Base-by-base conservation (phyloP, 345 rosid genomes). In the Arabidopsis suecica region DNA sequence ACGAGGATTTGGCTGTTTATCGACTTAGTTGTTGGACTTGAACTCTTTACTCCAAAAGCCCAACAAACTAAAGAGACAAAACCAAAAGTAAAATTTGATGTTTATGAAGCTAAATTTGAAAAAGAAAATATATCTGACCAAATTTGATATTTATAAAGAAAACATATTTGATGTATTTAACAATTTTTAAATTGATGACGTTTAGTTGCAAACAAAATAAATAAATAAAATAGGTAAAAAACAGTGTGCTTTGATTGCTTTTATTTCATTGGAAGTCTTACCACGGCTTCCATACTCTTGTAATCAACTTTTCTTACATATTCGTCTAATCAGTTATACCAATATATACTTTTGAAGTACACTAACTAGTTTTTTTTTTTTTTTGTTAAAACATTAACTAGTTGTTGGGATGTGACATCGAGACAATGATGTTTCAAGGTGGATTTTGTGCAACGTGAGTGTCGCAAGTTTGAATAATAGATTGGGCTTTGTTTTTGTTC, bases 1-100 rank as follows among this genome's bases (percentile, higher is more conserved):
- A 53, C 25, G 69, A 54, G 9, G 63, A 73, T 33, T 61, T 64
- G 70, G 70, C 55, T 42, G 63, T 40, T 62, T 72, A 36, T 41
- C 33, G 18, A 63, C 54, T 63, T 62, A 53, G 1, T 40, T 37
- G 61, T 38, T 72, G 69, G 68, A 61, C 76, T 61, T 50, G 38
- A 49, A 37, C 41, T 50, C 13, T 61, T 16, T 16, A 16, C 18
- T 16, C 18, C 18, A 16, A 16, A 16, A 16, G 18, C 18, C 18
- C 18, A 16, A 16, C 18, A 16, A 16, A 16, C 18, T 16, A 16
- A 16, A 16, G 18, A 16, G 18, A 16, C 18, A 16, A 16, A 16
- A 16, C 18, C 18, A 16, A 16, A 16, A 16, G 18, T 16, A 16
- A 16, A 16, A 16, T 16, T 16, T 16, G 18, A 16, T 16, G 18